Evolutionary conservation across 768 basidiomycete species (phyloP).

Genomic region (Suillus occidentalis): DNA sequence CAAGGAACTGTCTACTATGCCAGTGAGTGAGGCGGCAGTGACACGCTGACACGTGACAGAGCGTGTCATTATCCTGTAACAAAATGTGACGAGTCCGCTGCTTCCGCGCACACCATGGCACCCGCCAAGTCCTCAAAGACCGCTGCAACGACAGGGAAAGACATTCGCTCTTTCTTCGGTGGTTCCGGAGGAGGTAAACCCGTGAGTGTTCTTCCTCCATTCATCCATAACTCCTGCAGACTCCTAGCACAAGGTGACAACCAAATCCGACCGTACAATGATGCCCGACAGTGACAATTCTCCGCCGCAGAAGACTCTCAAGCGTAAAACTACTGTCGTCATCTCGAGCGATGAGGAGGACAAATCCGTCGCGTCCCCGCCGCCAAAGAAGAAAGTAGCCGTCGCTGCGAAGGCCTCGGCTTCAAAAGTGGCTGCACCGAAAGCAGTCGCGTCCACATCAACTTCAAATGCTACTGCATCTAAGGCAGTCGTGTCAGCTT

Average conservation of each 20-base stretch:
- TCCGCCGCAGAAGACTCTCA: slow-evolving; percentile 18
- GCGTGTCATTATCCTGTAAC: background rate
- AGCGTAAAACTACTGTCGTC: slow-evolving; percentile 34
- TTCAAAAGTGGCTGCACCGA: background rate
- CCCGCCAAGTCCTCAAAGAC: background rate
- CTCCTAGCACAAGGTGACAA: slow-evolving; percentile 7
- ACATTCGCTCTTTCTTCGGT: slow-evolving; percentile 43
- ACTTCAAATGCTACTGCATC: background rate
- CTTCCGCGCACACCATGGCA: background rate
- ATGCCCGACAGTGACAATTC: slow-evolving; percentile 29
- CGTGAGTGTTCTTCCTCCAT: background rate
- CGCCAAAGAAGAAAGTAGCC: slow-evolving; percentile 44
- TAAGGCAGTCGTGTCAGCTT: background rate
- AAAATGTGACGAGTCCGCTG: background rate
- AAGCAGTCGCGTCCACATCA: background rate
- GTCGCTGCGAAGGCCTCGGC: slow-evolving; percentile 11
- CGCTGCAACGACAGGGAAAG: slow-evolving; percentile 15
- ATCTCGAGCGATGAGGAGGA: slow-evolving; percentile 42
- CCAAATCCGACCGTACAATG: slow-evolving; percentile 17
- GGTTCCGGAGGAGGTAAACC: slow-evolving; percentile 8
- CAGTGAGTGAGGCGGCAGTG: background rate
- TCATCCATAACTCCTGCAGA: background rate
- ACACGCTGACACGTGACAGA: background rate
- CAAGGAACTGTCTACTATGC: no score
- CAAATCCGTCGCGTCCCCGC: slow-evolving; percentile 28